Evolutionary conservation across 441 rosid genomes (phyloP).

Genomic region (Iberis amara): DNA sequence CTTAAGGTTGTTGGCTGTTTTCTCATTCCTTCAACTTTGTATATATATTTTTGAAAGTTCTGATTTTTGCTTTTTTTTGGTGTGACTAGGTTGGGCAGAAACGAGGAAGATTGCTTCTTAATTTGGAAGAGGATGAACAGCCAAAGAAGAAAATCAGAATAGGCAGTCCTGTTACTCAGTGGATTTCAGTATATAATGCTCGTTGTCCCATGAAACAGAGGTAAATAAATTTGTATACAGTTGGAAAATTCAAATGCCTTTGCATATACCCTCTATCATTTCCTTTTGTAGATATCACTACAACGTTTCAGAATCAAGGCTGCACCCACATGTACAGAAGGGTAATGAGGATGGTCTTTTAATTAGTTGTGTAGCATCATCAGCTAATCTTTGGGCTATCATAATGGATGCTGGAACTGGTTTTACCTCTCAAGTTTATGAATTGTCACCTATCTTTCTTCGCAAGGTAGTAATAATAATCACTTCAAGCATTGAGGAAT

Average conservation of each 20-base stretch:
- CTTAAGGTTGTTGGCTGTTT: constrained; percentile 49
- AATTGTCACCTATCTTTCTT: constrained; percentile 64
- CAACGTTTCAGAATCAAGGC: constrained; percentile 81
- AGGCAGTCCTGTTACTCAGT: constrained; percentile 88
- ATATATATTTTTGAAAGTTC: constrained; percentile 2
- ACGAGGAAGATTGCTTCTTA: constrained; percentile 69
- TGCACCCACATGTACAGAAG: constrained; percentile 75
- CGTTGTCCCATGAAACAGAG: constrained; percentile 94
- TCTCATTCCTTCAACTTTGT: constrained; percentile 3
- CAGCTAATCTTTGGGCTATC: constrained; percentile 82
- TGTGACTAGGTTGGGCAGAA: constrained; percentile 70
- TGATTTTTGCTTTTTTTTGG: constrained; percentile 20
- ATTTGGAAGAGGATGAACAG: constrained; percentile 87
- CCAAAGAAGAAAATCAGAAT: constrained; percentile 78
- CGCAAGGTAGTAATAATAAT: constrained; percentile 67
- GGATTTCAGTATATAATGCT: constrained; percentile 85
- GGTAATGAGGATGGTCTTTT: constrained; percentile 84
- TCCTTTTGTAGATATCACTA: constrained; percentile 67
- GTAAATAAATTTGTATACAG: constrained; percentile 24
- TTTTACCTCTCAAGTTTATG: constrained; percentile 75
- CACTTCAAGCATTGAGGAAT: constrained; percentile 9
- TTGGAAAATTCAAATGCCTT: too few species aligned
- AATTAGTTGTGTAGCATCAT: constrained; percentile 84
- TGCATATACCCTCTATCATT: too few species aligned
- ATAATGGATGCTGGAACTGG: constrained; percentile 98